Conservation (phyloP, 192 early-diverging fungal genomes). For the Coemansia sp. region DNA sequence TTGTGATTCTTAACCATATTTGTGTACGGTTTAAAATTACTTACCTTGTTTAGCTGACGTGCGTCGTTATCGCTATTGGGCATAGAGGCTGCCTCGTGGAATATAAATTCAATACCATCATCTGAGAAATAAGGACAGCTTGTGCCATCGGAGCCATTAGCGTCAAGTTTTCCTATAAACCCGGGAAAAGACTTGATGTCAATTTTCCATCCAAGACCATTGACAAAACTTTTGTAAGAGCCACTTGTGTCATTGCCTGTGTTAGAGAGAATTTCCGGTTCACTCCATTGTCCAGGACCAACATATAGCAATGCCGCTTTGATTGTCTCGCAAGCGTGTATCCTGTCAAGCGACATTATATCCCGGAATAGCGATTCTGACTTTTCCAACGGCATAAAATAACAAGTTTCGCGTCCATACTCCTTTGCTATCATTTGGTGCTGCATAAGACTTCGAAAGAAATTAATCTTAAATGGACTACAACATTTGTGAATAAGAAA, state of each 20-base stretch:
- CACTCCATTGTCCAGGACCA: slow-evolving; percentile 87
- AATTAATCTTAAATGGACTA: slow-evolving; percentile 37
- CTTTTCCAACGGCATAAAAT: slow-evolving; percentile 28
- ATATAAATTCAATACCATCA: slow-evolving; percentile 84
- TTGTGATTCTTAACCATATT: too few relatives aligned
- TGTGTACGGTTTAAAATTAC: background rate
- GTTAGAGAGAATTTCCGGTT: slow-evolving; percentile 83
- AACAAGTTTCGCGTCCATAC: slow-evolving; percentile 11
- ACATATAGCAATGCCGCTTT: slow-evolving; percentile 95
- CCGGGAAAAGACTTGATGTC: slow-evolving; percentile 82
- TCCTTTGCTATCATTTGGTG: slow-evolving; percentile 23
- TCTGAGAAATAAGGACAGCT: slow-evolving; percentile 82
- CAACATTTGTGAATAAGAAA: background rate
- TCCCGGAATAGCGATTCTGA: slow-evolving; percentile 37
- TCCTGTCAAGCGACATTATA: slow-evolving; percentile 33
- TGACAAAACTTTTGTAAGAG: slow-evolving; percentile 83
- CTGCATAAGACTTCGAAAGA: slow-evolving; percentile 32
- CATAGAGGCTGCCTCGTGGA: slow-evolving; percentile 90
- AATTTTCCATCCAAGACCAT: slow-evolving; percentile 91
- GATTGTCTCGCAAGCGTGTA: slow-evolving; percentile 69
- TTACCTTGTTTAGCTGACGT: slow-evolving; percentile 92
- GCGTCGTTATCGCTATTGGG: slow-evolving; percentile 77
- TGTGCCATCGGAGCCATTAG: slow-evolving; percentile 73
- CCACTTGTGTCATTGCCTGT: slow-evolving; percentile 59
- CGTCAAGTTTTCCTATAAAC: slow-evolving; percentile 85